Evolutionary conservation across 495 filamentous ascomycete genomes (phyloP).

Genomic region (Hypomontagnella monticulosa): DNA sequence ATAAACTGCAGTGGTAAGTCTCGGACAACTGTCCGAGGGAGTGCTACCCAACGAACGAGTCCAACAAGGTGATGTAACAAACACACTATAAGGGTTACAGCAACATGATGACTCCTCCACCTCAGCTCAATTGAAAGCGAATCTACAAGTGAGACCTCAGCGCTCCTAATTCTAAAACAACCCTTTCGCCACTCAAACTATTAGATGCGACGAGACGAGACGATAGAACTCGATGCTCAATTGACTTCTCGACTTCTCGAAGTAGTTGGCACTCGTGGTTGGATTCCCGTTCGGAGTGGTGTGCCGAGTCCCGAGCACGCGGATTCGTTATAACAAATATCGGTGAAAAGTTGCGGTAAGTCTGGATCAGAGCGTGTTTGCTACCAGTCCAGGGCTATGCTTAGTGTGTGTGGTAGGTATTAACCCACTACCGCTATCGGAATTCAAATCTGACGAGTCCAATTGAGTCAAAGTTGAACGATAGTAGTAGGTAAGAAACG

Average conservation of each 20-base stretch:
- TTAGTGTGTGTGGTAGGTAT: conserved; percentile 4
- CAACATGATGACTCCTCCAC: conserved; percentile 31
- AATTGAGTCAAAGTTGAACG: conserved; percentile 36
- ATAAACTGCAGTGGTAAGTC: background rate
- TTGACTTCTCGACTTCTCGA: conserved; percentile 19
- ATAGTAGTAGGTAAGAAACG: conserved; percentile 6
- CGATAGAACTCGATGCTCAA: conserved; percentile 15
- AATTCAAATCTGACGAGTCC: conserved; percentile 20
- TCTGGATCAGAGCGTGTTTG: conserved; percentile 52
- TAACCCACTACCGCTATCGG: conserved; percentile 17
- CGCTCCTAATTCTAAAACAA: background rate
- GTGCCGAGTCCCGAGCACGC: conserved; percentile 27
- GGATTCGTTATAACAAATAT: conserved; percentile 13
- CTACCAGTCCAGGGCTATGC: conserved; percentile 11
- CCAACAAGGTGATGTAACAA: conserved; percentile 15
- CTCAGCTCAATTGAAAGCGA: conserved; percentile 24
- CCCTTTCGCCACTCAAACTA: conserved; percentile 1
- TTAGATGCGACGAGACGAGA: conserved; percentile 2
- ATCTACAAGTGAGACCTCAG: background rate
- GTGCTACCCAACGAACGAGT: conserved; percentile 29
- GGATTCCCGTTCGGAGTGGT: conserved; percentile 9
- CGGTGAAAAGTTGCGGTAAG: conserved; percentile 61
- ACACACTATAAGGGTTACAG: conserved; percentile 20
- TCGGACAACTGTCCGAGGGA: conserved; percentile 1
- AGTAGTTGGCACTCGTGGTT: conserved; percentile 18